Evolutionary conservation across 768 basidiomycete genomes (phyloP), one percentile per base, ranked within the genome.

Genomic region (Pluteus cervinus): DNA sequence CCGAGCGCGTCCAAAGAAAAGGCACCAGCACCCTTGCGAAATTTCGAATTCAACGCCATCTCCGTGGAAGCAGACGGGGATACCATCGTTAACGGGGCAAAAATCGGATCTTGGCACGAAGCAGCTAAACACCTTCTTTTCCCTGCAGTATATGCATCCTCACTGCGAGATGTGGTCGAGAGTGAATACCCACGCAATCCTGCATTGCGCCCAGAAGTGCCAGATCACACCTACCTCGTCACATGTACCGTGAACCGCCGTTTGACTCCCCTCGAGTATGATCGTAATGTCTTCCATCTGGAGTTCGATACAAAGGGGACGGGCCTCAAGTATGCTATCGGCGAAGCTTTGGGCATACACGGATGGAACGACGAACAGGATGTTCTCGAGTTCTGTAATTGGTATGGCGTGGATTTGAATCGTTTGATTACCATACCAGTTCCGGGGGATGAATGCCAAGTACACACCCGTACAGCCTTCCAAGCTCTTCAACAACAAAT

Each of bases 271-370:
- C 60, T 78, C 48, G 91, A 94, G 44, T 99, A 99, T 63, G 86
- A 97, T 60, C 88, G 96, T 49, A 98, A 99, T 61, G 92, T 99
- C 22, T 98, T 98, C 72, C 96, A 99, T 64, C 74, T 99, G 48
- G 96, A 97, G 66, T 93, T 99, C 55, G 80, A 92, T 56, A 90
- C 88, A 3, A 66, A 75, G 18, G 87, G 88, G 22, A 99, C 96
- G 16, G 92, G 92, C 7, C 73, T 99, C 44, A 90, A 85, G 62
- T 99, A 99, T 60, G 81, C 78, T 24, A 90, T 98, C 39, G 96
- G 96, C 40, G 96, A 98, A 62, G 96, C 96, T 9, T 79, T 99
- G 26, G 96, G 93, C 29, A 71, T 98, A 29, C 92, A 99, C 56
- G 96, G 96, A 5, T 97, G 93, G 92, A 98, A 99, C 58, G 92